Evolutionary conservation across 306 rosid species (phyloP), one percentile per base, ranked within the genome.

Genomic region (Psophocarpus tetragonolobus): DNA sequence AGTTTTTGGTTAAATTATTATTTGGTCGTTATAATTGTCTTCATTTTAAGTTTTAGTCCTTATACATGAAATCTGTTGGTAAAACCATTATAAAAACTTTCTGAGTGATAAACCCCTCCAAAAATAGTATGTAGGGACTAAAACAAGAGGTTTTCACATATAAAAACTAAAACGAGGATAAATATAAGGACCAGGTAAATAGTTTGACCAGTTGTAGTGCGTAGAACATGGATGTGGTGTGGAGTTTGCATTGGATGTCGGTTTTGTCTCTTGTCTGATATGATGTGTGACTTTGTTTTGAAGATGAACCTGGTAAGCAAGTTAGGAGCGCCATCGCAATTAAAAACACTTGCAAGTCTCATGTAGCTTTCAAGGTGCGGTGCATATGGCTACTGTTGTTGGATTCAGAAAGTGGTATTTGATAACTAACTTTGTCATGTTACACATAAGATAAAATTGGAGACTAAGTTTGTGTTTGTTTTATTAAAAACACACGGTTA

Each of bases 251-350:
- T 2, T 56, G 23, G n/a, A 63, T 80, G 23, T 70, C 15, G 30
- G 45, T 36, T 81, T 68, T 75, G 21, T 51, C 51, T 17, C 21
- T 76, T 38, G 35, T 77, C 84, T 84, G 67, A 79, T 66, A 54
- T 64, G 67, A 56, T 82, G 78, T 63, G 68, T 76, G 41, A 60
- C 73, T 88, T 63, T 75, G 75, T 79, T 71, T 65, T 83, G 81
- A 81, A 93, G 98, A 89, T 87, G 98, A 93, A 84, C 93, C 98
- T 29, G 98, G 97, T 21, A 93, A 93, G 85, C 98, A 93, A 86
- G 98, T 89, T 63, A 89, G 79, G 83, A 91, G 97, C 48, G 97
- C 98, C 24, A 79, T 93, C 80, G 83, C 91, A 80, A 93, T 93
- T 62, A 91, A 89, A 83, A 93, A 93, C 89, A 88, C 85, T 38